phyloP scores from a whole-genome alignment of 495 filamentous ascomycete species.

The Penicillium psychrofluorescens region DNA sequence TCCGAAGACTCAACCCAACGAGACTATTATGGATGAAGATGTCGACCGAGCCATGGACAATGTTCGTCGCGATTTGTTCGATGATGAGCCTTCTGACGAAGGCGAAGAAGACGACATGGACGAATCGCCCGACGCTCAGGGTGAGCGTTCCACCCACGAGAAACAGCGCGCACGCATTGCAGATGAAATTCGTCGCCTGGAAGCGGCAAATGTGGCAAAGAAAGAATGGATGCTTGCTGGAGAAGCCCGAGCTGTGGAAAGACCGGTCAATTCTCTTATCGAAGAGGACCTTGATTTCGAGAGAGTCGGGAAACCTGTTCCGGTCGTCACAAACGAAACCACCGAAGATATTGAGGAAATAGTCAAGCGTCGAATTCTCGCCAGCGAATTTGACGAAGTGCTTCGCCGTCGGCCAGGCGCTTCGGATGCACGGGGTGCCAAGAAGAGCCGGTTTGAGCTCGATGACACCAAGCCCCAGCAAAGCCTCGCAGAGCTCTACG shows the following conservation, averaged over 20 bases:
- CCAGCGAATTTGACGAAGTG: slow-evolving; percentile 89
- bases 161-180: slow-evolving; percentile 75
- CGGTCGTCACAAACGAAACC: slow-evolving; percentile 89
- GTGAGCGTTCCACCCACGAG: slow-evolving; percentile 71
- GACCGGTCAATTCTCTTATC: slow-evolving; percentile 84
- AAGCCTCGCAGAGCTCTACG: slow-evolving; percentile 86
- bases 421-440: slow-evolving; percentile 39
- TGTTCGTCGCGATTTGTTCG: slow-evolving; percentile 87
- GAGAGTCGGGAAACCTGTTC: slow-evolving; percentile 88
- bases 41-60: slow-evolving; percentile 83
- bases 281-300: slow-evolving; percentile 97
- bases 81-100: slow-evolving; percentile 58
- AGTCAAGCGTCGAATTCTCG: slow-evolving; percentile 88
- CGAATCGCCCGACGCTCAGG: slow-evolving; percentile 39
- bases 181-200: slow-evolving; percentile 84
- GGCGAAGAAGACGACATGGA: slow-evolving; percentile 34
- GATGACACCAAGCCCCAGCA: slow-evolving; percentile 83
- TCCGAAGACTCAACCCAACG: slow-evolving; percentile 42
- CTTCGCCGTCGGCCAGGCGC: slow-evolving; percentile 68
- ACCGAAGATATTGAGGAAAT: slow-evolving; percentile 89
- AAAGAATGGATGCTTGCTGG: slow-evolving; percentile 85
- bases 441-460: slow-evolving; percentile 67
- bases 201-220: slow-evolving; percentile 84
- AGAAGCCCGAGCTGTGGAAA: slow-evolving; percentile 74
- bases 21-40: slow-evolving; percentile 47